phyloP scores from a whole-genome alignment of 148 eudicot species.

The Drosera capensis region DNA sequence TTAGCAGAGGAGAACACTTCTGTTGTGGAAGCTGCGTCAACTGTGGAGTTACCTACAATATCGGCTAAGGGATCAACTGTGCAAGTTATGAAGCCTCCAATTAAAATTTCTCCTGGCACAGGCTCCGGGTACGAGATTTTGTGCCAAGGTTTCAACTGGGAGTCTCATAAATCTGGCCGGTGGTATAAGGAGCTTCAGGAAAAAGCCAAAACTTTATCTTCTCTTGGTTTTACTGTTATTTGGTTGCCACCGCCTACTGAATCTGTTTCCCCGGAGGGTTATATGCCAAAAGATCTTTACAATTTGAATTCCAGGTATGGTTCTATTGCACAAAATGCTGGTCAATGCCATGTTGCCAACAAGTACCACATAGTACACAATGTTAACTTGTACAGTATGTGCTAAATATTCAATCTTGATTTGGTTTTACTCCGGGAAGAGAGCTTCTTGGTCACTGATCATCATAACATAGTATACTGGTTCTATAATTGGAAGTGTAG shows the following conservation, averaged over 20 bases:
- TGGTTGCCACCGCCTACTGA: conserved; percentile 99
- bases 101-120: conserved; percentile 50
- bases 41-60: too few species aligned
- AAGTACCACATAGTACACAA: too few species aligned
- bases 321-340: not conserved
- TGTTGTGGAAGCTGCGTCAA: conserved; percentile 28
- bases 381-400: too few species aligned
- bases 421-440: too few species aligned
- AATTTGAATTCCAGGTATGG: conserved; percentile 83
- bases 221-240: conserved; percentile 73
- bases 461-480: too few species aligned
- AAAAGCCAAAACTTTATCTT: conserved; percentile 47
- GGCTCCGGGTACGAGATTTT: conserved; percentile 84
- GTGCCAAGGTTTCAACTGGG: conserved; percentile 98
- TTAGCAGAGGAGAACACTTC: conserved; percentile 26
- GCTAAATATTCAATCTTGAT: too few species aligned
- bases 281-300: conserved; percentile 95
- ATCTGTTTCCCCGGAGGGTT: conserved; percentile 96
- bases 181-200: conserved; percentile 79
- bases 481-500: too few species aligned
- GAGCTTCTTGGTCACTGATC: too few species aligned
- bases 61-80: too few species aligned
- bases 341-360: not conserved
- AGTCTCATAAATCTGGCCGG: conserved; percentile 85
- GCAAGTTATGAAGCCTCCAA: conserved; percentile 10